A percentile compares a stretch with the other conserved stretches of the same genome.
Conservation (phyloP, 306 rosid species). For the Astragalus membranaceus region DNA sequence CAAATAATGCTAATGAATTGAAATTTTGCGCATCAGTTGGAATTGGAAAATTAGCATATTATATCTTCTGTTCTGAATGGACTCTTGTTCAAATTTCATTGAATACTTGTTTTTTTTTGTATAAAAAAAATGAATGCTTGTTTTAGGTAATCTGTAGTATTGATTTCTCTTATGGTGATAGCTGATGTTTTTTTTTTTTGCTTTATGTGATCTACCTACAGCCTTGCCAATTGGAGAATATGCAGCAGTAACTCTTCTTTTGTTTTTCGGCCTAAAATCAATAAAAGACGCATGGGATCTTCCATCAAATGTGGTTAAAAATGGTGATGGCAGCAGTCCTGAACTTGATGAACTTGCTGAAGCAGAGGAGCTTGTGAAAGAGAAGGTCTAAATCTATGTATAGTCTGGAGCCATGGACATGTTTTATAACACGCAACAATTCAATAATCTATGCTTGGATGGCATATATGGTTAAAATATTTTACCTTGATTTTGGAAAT, state of each 20-base stretch:
- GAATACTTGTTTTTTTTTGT: neutral
- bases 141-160: neutral
- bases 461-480: conserved; percentile 10
- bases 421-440: neutral
- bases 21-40: neutral
- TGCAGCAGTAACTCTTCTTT: conserved; percentile 89
- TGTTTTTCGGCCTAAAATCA: conserved; percentile 86
- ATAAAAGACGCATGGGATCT: conserved; percentile 96
- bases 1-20: neutral
- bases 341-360: conserved; percentile 81
- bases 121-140: neutral
- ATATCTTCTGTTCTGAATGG: neutral
- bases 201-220: conserved; percentile 34
- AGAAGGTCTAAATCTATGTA: conserved; percentile 54
- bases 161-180: neutral
- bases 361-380: conserved; percentile 95
- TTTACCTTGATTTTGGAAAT: conserved; percentile 1
- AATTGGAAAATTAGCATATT: neutral
- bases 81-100: neutral
- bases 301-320: conserved; percentile 51
- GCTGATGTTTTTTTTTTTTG: conserved; percentile 14
- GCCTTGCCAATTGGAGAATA: conserved; percentile 98
- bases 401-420: neutral
- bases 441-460: neutral
- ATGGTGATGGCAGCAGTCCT: conserved; percentile 45